A percentile compares a stretch with the other conserved stretches of the same genome.
Conservation (phyloP, 306 rosid species). For the Urtica urens region DNA sequence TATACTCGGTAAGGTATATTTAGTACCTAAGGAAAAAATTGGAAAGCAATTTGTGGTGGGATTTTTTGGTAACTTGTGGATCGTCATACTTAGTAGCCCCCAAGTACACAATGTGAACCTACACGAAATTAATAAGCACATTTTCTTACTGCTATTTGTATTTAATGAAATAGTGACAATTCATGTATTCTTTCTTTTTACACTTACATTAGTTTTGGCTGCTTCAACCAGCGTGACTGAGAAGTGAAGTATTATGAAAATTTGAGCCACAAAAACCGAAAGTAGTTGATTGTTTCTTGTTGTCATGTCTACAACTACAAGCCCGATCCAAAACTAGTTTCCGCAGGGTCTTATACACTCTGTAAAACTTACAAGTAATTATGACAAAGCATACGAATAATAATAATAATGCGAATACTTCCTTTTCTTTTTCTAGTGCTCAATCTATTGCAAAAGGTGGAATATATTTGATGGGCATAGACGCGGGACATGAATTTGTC, state of each 20-base stretch:
- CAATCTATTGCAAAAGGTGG: conserved; percentile 15
- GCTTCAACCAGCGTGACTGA: conserved; percentile 25
- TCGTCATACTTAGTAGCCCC: conserved; percentile 41
- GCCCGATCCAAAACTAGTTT: neutral
- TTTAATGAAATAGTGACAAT: conserved; percentile 1
- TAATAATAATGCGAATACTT: conserved; percentile 14
- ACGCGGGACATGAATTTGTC: conserved; percentile 8
- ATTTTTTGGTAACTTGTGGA: conserved; percentile 34
- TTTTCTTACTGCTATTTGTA: conserved; percentile 8
- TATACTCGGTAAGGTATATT: neutral
- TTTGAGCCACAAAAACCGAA: conserved; percentile 22
- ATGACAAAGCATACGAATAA: conserved; percentile 1
- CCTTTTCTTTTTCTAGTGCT: conserved; percentile 14
- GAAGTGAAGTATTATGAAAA: conserved; percentile 32
- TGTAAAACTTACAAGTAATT: conserved; percentile 12
- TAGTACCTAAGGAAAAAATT: conserved; percentile 59
- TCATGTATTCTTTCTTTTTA: neutral
- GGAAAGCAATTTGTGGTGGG: conserved; percentile 44
- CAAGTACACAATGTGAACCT: conserved; percentile 71
- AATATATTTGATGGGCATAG: conserved; percentile 18
- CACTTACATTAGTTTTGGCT: conserved; percentile 41
- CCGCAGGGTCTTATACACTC: conserved; percentile 13
- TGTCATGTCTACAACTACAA: conserved; percentile 30
- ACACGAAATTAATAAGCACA: conserved; percentile 7
- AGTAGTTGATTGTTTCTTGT: conserved; percentile 26